Percentiles rank a stretch among this genome's conserved stretches.
Conservation (phyloP, 495 filamentous ascomycete species). For the Xylaria sp. region DNA sequence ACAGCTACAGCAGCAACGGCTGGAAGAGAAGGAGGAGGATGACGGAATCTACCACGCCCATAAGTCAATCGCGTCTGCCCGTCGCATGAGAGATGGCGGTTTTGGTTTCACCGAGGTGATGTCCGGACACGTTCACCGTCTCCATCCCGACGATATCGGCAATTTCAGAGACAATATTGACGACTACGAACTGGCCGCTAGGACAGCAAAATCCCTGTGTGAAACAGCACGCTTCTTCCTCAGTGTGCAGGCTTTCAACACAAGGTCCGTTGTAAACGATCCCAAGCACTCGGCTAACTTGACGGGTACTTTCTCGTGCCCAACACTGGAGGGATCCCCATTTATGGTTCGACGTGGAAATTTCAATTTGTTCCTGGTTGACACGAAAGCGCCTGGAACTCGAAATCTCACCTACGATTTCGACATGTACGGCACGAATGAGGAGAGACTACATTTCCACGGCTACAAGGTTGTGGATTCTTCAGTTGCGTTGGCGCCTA, state of each 20-base stretch:
- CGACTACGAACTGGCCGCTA: slow-evolving; percentile 63
- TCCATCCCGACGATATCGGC: slow-evolving; percentile 47
- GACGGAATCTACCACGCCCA: slow-evolving; percentile 45
- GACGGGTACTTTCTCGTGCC: slow-evolving; percentile 69
- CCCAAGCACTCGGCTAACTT: slow-evolving; percentile 60
- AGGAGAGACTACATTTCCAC: slow-evolving; percentile 60
- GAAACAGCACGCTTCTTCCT: slow-evolving; percentile 67
- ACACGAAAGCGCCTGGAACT: slow-evolving; percentile 61
- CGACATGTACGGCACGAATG: slow-evolving; percentile 61
- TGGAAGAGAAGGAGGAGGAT: slow-evolving; percentile 39
- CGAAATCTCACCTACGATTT: slow-evolving; percentile 68
- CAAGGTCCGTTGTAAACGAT: slow-evolving; percentile 48
- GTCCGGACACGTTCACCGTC: slow-evolving; percentile 63
- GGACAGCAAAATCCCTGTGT: slow-evolving; percentile 57
- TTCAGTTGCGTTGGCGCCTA: slow-evolving; percentile 59
- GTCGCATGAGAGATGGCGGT: slow-evolving; percentile 52
- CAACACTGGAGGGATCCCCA: slow-evolving; percentile 60
- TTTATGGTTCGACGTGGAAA: slow-evolving; percentile 66
- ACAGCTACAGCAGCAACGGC: neutral
- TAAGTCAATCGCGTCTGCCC: slow-evolving; percentile 50
- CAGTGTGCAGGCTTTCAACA: slow-evolving; percentile 63
- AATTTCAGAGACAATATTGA: slow-evolving; percentile 53
- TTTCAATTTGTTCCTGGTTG: slow-evolving; percentile 64
- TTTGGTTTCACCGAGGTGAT: slow-evolving; percentile 69
- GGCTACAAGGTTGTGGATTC: slow-evolving; percentile 70